phyloP scores from a whole-genome alignment of 2,329 filamentous ascomycete species.

The Diaporthe citri region DNA sequence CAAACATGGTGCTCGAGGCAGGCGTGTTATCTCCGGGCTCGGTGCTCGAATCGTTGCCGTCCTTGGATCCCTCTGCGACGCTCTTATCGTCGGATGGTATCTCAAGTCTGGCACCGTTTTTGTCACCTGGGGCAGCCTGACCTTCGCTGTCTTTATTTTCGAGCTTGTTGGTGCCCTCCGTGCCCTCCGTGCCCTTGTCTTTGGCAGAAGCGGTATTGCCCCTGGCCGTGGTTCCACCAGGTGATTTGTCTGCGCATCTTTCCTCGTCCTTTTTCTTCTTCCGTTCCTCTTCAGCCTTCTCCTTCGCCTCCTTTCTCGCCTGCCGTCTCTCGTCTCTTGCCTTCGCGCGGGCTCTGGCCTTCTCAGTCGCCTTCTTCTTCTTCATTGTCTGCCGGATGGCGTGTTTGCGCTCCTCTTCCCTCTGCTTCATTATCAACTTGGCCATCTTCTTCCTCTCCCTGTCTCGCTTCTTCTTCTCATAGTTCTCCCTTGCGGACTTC shows the following conservation, averaged over 20 bases:
- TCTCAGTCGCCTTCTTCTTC: conserved; percentile 48
- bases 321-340: conserved; percentile 54
- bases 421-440: conserved; percentile 56
- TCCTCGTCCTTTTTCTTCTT: conserved; percentile 48
- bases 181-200: conserved; percentile 25
- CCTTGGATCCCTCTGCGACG: background rate
- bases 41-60: conserved; percentile 35
- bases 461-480: conserved; percentile 58
- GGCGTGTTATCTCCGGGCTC: conserved; percentile 41
- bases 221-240: background rate
- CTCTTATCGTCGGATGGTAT: conserved; percentile 39
- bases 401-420: conserved; percentile 49
- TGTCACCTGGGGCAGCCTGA: conserved; percentile 24
- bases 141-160: conserved; percentile 51
- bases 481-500: conserved; percentile 63
- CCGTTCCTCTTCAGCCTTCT: conserved; percentile 48
- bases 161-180: conserved; percentile 33
- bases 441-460: conserved; percentile 64
- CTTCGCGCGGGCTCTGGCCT: conserved; percentile 41
- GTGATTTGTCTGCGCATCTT: conserved; percentile 23
- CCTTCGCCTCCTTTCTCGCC: conserved; percentile 45
- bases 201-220: background rate
- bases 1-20: conserved; percentile 33
- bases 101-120: conserved; percentile 54
- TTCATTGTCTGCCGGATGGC: conserved; percentile 55